Evolutionary conservation across 176 grass and related monocot species (phyloP).

Genomic region (Pontederia paniculata): DNA sequence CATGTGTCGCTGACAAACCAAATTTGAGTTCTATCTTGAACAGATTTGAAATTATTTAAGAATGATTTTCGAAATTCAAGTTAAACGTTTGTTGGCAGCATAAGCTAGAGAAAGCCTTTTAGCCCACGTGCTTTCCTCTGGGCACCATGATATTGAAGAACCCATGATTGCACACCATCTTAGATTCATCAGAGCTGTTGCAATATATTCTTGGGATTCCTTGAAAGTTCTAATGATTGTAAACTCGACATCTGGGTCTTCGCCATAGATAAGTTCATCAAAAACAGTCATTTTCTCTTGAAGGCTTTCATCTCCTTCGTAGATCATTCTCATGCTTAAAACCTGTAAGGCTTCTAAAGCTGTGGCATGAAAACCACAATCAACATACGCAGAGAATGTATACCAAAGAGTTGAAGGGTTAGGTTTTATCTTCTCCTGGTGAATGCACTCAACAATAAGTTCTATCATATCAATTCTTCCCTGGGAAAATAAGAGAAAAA

Average conservation of each 20-base stretch:
- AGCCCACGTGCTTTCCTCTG: slow-evolving; percentile 67
- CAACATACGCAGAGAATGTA: slow-evolving; percentile 46
- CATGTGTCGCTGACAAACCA: too few relatives aligned
- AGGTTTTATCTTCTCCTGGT: slow-evolving; percentile 43
- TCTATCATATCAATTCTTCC: slow-evolving; percentile 67
- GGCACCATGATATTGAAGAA: slow-evolving; percentile 58
- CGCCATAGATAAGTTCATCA: slow-evolving; percentile 61
- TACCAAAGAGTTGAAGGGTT: slow-evolving; percentile 50
- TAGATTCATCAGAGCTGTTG: slow-evolving; percentile 56
- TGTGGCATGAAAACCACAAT: slow-evolving; percentile 43
- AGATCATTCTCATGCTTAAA: slow-evolving; percentile 69
- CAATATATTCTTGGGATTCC: slow-evolving; percentile 37
- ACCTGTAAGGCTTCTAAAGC: slow-evolving; percentile 69
- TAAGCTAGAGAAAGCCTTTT: slow-evolving; percentile 46
- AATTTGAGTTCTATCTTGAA: too few relatives aligned
- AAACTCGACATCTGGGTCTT: slow-evolving; percentile 55
- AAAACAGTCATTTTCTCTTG: slow-evolving; percentile 35
- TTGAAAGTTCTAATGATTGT: slow-evolving; percentile 43
- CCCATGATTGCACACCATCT: slow-evolving; percentile 56
- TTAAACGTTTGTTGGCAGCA: slow-evolving; percentile 8
- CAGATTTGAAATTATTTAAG: too few relatives aligned
- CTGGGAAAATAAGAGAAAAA: slow-evolving; percentile 33
- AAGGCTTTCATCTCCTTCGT: slow-evolving; percentile 30
- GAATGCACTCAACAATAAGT: slow-evolving; percentile 45
- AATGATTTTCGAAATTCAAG: neutral